Conservation (phyloP, 352 stramenopile genomes). For the Phytophthora sp. region DNA sequence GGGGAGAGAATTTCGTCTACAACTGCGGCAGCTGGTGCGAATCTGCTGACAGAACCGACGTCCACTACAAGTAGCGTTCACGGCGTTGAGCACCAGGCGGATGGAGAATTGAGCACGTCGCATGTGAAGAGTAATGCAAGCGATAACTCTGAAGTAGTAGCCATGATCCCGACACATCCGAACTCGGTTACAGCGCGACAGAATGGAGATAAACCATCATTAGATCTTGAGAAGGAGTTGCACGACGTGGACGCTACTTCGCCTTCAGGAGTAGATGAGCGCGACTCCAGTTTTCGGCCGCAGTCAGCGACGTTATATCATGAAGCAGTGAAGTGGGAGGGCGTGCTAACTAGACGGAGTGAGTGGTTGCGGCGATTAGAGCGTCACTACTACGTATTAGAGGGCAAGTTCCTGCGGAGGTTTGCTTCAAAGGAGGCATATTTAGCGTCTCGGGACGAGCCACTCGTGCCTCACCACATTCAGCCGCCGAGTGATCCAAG, state of each 20-base stretch:
- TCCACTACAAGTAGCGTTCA: constrained; percentile 44
- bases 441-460: constrained; percentile 76
- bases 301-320: constrained; percentile 77
- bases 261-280: constrained; percentile 35
- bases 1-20: constrained; percentile 59
- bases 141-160: background rate
- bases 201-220: constrained; percentile 24
- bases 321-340: constrained; percentile 87
- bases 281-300: constrained; percentile 50
- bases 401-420: constrained; percentile 83
- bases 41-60: constrained; percentile 19
- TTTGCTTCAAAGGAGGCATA: constrained; percentile 89
- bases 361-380: constrained; percentile 86
- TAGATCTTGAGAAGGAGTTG: constrained; percentile 33
- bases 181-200: constrained; percentile 7
- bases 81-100: constrained; percentile 9
- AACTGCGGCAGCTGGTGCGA: constrained; percentile 11
- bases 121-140: constrained; percentile 6
- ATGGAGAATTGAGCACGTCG: constrained; percentile 9
- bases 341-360: constrained; percentile 76
- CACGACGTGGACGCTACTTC: constrained; percentile 15
- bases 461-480: constrained; percentile 59
- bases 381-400: constrained; percentile 88
- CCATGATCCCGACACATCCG: constrained; percentile 6
- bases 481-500: constrained; percentile 37